Percentiles rank a stretch among this genome's conserved stretches.
Evolutionary conservation across 108 stramenopile species (phyloP).

Genomic region (Seminavis robusta): DNA sequence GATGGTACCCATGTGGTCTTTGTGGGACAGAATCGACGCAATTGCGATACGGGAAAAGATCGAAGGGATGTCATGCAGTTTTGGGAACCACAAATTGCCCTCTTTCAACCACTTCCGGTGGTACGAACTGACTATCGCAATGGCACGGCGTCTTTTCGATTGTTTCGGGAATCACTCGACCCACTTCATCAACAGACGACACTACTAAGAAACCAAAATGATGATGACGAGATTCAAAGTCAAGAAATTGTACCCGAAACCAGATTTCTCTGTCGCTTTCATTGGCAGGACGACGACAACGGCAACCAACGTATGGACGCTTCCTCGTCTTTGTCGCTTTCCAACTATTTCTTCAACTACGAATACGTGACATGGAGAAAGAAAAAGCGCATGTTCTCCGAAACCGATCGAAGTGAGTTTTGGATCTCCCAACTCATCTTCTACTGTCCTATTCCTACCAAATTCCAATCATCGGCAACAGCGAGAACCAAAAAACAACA

Average conservation of each 20-base stretch:
- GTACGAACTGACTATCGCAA: background rate
- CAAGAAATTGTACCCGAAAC: slow-evolving; percentile 16
- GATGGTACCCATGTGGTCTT: no score
- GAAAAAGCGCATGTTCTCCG: slow-evolving; percentile 39
- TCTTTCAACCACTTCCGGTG: slow-evolving; percentile 60
- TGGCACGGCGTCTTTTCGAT: background rate
- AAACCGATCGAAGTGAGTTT: slow-evolving; percentile 8
- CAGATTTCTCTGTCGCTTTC: slow-evolving; percentile 24
- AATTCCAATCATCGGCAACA: slow-evolving; percentile 49
- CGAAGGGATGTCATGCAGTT: slow-evolving; percentile 32
- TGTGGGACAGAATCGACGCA: slow-evolving; percentile 60
- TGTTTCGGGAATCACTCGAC: slow-evolving; percentile 1
- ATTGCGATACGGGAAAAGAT: slow-evolving; percentile 54
- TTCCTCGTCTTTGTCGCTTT: slow-evolving; percentile 25
- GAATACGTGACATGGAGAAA: slow-evolving; percentile 66
- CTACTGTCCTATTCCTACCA: slow-evolving; percentile 50
- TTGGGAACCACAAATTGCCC: slow-evolving; percentile 65
- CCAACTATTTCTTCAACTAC: slow-evolving; percentile 61
- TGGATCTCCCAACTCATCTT: slow-evolving; percentile 40
- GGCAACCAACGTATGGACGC: background rate
- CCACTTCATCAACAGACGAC: background rate
- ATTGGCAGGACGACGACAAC: slow-evolving; percentile 5
- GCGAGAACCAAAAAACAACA: slow-evolving; percentile 27
- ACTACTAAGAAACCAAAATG: no score
- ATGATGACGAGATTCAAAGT: no score